Conservation (phyloP, 2,329 filamentous ascomycete species). For the Pseudogymnoascus sp. region DNA sequence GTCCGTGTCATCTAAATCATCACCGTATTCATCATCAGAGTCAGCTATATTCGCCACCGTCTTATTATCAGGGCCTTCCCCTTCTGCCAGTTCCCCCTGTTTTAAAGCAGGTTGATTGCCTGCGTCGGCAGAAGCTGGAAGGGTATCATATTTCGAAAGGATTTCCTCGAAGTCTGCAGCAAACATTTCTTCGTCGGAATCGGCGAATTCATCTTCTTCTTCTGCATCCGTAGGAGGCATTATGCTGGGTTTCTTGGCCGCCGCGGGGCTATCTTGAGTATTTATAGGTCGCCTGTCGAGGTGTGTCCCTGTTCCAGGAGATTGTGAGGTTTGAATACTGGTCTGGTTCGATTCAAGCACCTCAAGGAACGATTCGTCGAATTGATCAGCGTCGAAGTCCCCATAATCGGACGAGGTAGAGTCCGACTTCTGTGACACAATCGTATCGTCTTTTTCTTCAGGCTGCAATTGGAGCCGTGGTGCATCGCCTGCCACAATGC, state of each 20-base stretch:
- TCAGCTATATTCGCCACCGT: constrained; percentile 35
- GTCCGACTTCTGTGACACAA: neutral
- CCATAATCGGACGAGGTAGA: constrained; percentile 26
- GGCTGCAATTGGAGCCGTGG: constrained; percentile 6
- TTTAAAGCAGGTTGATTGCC: constrained; percentile 9
- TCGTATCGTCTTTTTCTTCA: neutral
- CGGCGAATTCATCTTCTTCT: constrained; percentile 53
- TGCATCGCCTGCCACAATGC: neutral
- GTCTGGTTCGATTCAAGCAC: constrained; percentile 40
- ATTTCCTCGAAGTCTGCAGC: constrained; percentile 51
- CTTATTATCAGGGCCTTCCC: constrained; percentile 23
- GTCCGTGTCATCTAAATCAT: constrained; percentile 57
- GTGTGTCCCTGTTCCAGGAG: neutral
- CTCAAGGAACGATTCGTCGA: constrained; percentile 37
- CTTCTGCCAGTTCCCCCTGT: constrained; percentile 13
- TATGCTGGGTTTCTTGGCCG: neutral
- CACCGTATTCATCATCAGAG: constrained; percentile 68
- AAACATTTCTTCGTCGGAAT: constrained; percentile 55
- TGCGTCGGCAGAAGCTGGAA: constrained; percentile 16
- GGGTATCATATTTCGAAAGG: constrained; percentile 45
- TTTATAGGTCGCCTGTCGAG: neutral
- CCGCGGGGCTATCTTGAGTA: neutral
- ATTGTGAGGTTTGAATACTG: constrained; percentile 19
- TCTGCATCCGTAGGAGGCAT: neutral
- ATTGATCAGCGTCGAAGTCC: constrained; percentile 46